Percentiles rank a stretch among this genome's conserved stretches.
These are phyloP conservation scores for Hymenotorrendiella dingleyae DNA, from an alignment of 2,329 filamentous ascomycete genomes.

Conservation along the genomic window DNA sequence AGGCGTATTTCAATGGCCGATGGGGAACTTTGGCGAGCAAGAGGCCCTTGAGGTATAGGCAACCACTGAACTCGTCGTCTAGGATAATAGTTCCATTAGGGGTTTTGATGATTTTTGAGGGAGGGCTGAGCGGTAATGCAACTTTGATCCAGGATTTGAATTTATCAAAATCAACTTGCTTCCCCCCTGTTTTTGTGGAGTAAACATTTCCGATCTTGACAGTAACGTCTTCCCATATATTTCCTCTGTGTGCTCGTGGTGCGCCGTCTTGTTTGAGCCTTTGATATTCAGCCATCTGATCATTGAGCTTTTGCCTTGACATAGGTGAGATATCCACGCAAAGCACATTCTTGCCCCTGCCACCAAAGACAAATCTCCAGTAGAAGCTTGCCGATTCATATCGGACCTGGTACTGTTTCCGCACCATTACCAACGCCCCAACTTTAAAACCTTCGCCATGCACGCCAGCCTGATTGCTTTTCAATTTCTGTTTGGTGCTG, in stretches of 20 bases:
- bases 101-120: slow-evolving; percentile 9
- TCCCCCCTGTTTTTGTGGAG: not conserved
- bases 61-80: slow-evolving; percentile 1
- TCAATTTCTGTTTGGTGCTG: slow-evolving; percentile 12
- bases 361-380: slow-evolving; percentile 20
- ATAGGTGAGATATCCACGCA: slow-evolving; percentile 9
- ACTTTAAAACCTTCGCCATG: slow-evolving; percentile 29
- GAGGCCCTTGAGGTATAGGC: slow-evolving; percentile 19
- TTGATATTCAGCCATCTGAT: not conserved
- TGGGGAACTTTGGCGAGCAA: slow-evolving; percentile 1
- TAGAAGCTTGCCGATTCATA: slow-evolving; percentile 17
- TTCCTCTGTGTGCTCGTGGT: slow-evolving; percentile 6
- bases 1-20: not conserved
- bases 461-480: slow-evolving; percentile 16
- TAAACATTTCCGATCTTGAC: slow-evolving; percentile 16
- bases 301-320: not conserved
- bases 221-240: slow-evolving; percentile 18
- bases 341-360: slow-evolving; percentile 3
- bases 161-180: not conserved
- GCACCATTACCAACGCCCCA: slow-evolving; percentile 24
- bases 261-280: not conserved
- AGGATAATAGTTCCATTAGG: slow-evolving; percentile 9
- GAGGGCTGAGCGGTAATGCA: slow-evolving; percentile 10
- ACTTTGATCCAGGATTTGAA: slow-evolving; percentile 16
- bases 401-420: slow-evolving; percentile 15